Conservation (phyloP, 768 basidiomycete species). For the Obba rivulosa region DNA sequence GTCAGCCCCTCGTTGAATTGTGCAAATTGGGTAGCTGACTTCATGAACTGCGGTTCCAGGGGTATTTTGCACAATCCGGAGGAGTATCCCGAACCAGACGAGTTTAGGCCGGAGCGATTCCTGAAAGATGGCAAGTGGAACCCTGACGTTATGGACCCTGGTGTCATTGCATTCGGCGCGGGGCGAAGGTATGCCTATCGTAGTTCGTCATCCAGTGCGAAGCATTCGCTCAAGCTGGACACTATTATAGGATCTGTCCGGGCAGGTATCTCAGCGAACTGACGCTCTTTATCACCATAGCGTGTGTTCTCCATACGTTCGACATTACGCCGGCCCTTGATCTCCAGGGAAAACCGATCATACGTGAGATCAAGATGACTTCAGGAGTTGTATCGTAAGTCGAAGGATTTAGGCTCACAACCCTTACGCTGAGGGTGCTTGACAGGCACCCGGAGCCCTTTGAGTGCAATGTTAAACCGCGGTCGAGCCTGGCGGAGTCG, state of each 20-base stretch:
- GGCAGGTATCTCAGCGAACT: constrained; percentile 13
- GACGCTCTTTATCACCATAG: neutral
- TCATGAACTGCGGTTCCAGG: constrained; percentile 24
- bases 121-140: constrained; percentile 19
- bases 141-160: constrained; percentile 7
- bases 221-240: no score
- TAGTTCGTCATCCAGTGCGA: neutral
- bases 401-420: no score
- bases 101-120: constrained; percentile 48
- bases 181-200: constrained; percentile 12
- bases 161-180: constrained; percentile 21
- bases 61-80: constrained; percentile 44
- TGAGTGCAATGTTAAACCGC: constrained; percentile 9
- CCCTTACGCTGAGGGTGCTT: neutral
- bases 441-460: constrained; percentile 13
- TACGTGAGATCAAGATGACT: neutral
- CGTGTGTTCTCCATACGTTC: neutral
- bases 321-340: neutral
- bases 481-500: constrained; percentile 14
- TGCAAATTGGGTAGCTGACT: neutral
- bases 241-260: neutral
- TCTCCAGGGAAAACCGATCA: neutral
- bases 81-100: constrained; percentile 39
- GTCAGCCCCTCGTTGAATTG: neutral
- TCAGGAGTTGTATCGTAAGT: constrained; percentile 10